These are phyloP conservation scores for Clonostachys sp. DNA, from an alignment of 2,329 filamentous ascomycete genomes.

Conservation along the genomic window DNA sequence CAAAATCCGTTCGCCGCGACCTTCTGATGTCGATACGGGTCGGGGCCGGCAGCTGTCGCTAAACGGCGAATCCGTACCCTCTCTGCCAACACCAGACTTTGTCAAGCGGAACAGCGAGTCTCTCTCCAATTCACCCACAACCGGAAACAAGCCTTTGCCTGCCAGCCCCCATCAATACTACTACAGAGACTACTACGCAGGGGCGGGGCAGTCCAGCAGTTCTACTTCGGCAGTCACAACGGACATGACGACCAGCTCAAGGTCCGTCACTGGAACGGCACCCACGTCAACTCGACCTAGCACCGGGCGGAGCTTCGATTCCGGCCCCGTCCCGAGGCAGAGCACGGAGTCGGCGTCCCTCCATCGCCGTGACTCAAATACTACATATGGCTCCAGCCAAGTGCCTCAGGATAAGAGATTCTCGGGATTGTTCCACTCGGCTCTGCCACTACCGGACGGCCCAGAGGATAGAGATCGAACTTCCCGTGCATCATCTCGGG, in stretches of 20 bases:
- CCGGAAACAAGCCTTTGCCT: conserved; percentile 18
- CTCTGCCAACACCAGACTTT: conserved; percentile 62
- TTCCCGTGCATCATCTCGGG: conserved; percentile 56
- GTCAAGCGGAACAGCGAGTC: conserved; percentile 61
- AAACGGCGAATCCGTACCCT: conserved; percentile 59
- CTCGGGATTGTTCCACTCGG: conserved; percentile 81
- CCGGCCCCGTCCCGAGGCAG: conserved; percentile 41
- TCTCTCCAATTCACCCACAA: conserved; percentile 59
- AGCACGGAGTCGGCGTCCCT: conserved; percentile 46
- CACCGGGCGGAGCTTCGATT: conserved; percentile 57
- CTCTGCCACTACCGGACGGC: conserved; percentile 73
- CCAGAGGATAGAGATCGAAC: conserved; percentile 47
- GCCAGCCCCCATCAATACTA: conserved; percentile 51
- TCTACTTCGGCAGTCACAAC: conserved; percentile 49
- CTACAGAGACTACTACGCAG: conserved; percentile 50
- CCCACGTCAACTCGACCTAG: conserved; percentile 42
- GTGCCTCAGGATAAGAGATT: conserved; percentile 47
- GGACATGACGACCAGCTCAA: conserved; percentile 40
- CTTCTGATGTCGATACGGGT: conserved; percentile 38
- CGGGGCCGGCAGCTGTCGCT: conserved; percentile 56
- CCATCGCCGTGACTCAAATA: conserved; percentile 48
- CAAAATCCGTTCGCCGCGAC: conserved; percentile 29
- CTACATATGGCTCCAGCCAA: conserved; percentile 45
- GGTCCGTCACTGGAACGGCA: conserved; percentile 35
- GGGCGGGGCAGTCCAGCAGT: conserved; percentile 6